A percentile compares a stretch with the other conserved stretches of the same genome.
Conservation (phyloP, 2,329 filamentous ascomycete species). For the Hypomyces perniciosus region DNA sequence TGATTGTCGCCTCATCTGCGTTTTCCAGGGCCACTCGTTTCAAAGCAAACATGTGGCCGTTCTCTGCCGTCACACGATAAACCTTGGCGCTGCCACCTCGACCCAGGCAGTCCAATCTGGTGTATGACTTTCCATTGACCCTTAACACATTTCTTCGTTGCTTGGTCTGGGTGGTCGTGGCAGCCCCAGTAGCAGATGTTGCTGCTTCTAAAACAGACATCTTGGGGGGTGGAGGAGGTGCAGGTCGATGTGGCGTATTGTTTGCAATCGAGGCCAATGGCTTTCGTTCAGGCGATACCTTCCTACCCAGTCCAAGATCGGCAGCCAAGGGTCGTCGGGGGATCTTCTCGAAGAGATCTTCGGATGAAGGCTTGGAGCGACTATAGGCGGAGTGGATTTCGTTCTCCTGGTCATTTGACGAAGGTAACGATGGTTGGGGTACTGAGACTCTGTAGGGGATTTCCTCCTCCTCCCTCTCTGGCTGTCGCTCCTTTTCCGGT, state of each 20-base stretch:
- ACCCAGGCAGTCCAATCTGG: conserved; percentile 82
- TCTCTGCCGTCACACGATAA: conserved; percentile 94
- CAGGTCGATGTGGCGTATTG: conserved; percentile 71
- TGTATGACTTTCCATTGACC: conserved; percentile 88
- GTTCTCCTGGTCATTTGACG: conserved; percentile 77
- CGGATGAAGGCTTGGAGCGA: conserved; percentile 49
- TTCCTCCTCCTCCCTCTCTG: conserved; percentile 34
- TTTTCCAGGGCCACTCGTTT: conserved; percentile 90
- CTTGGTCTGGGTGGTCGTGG: conserved; percentile 63
- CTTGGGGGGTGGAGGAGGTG: conserved; percentile 81
- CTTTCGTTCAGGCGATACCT: conserved; percentile 49
- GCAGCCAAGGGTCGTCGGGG: conserved; percentile 44
- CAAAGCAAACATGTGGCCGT: conserved; percentile 88
- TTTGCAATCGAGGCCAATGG: conserved; percentile 48
- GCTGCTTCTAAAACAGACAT: conserved; percentile 95
- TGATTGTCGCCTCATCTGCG: conserved; percentile 75
- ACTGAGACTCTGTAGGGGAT: conserved; percentile 41
- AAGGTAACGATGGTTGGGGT: conserved; percentile 49
- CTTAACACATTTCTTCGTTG: conserved; percentile 78
- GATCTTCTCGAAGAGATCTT: conserved; percentile 50
- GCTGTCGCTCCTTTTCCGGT: conserved; percentile 17
- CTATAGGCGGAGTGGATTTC: conserved; percentile 66
- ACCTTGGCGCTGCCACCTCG: conserved; percentile 91
- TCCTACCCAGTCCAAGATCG: conserved; percentile 32
- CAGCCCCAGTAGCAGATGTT: conserved; percentile 74